phyloP scores from a whole-genome alignment of 257 asterid species.

The Primulina tabacum region DNA sequence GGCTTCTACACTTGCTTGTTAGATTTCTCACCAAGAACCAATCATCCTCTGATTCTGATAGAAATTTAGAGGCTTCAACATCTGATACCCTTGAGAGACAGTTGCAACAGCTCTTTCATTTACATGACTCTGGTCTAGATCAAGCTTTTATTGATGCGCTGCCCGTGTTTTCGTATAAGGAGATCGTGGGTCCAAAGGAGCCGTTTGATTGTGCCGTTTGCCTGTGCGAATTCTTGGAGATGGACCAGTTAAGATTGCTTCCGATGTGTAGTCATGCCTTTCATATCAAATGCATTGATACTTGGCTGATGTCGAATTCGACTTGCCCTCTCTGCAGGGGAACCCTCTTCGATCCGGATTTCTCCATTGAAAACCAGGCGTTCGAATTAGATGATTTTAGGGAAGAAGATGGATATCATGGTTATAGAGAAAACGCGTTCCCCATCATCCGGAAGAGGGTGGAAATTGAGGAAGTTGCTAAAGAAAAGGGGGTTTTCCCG shows the following conservation, averaged over 20 bases:
- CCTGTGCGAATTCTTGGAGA: conserved; percentile 39
- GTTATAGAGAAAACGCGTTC: conserved; percentile 22
- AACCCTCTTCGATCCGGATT: conserved; percentile 32
- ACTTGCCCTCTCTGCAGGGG: conserved; percentile 52
- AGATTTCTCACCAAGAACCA: conserved; percentile 33
- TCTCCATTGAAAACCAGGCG: conserved; percentile 26
- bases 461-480: conserved; percentile 30
- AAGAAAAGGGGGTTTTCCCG: conserved; percentile 29
- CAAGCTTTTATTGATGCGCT: conserved; percentile 50
- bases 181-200: conserved; percentile 41
- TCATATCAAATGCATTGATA: conserved; percentile 48
- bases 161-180: conserved; percentile 46
- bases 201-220: conserved; percentile 60
- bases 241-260: conserved; percentile 44
- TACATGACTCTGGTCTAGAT: conserved; percentile 53
- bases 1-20: conserved; percentile 40
- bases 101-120: conserved; percentile 48
- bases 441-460: conserved; percentile 26
- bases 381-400: conserved; percentile 32
- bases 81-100: conserved; percentile 49
- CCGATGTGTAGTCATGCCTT: conserved; percentile 52
- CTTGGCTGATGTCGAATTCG: conserved; percentile 52
- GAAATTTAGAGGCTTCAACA: conserved; percentile 28
- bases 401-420: conserved; percentile 29
- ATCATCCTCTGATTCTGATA: conserved; percentile 27